Percentiles rank a stretch among this genome's conserved stretches.
Conservation (phyloP, 2,329 filamentous ascomycete species). For the Nigrograna mackinnonii region DNA sequence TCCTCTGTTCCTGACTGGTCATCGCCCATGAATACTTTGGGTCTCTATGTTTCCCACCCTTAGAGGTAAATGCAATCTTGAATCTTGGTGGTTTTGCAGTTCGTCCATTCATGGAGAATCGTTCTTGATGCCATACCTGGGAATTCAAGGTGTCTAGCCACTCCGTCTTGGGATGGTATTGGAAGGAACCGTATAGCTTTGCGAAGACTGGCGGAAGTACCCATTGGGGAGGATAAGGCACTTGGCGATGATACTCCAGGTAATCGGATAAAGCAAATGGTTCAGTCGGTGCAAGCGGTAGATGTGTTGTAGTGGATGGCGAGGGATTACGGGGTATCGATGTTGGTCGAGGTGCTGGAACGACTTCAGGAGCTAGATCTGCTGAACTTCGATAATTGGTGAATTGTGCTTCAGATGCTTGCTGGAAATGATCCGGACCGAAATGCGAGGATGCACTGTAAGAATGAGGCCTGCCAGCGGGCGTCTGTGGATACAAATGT, state of each 20-base stretch:
- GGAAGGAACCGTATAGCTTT: constrained; percentile 24
- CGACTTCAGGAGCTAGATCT: constrained; percentile 7
- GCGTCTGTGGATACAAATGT: no score
- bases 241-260: constrained; percentile 30
- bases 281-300: constrained; percentile 8
- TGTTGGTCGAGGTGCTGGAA: constrained; percentile 2
- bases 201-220: constrained; percentile 18
- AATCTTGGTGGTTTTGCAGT: constrained; percentile 18
- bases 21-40: constrained; percentile 32
- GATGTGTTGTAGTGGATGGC: constrained; percentile 5
- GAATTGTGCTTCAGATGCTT: constrained; percentile 1
- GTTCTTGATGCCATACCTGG: constrained; percentile 22
- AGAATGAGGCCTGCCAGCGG: constrained; percentile 8
- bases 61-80: constrained; percentile 27
- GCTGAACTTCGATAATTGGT: constrained; percentile 1
- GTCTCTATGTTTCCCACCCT: constrained; percentile 25
- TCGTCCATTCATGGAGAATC: constrained; percentile 15
- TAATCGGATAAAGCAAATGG: constrained; percentile 21
- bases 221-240: constrained; percentile 38
- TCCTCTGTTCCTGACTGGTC: constrained; percentile 11
- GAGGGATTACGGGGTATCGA: background rate
- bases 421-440: background rate
- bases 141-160: constrained; percentile 30
- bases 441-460: background rate
- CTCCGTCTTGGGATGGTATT: constrained; percentile 12